phyloP scores from a whole-genome alignment of 2,329 filamentous ascomycete species.

The Dothiorella sarmentorum region DNA sequence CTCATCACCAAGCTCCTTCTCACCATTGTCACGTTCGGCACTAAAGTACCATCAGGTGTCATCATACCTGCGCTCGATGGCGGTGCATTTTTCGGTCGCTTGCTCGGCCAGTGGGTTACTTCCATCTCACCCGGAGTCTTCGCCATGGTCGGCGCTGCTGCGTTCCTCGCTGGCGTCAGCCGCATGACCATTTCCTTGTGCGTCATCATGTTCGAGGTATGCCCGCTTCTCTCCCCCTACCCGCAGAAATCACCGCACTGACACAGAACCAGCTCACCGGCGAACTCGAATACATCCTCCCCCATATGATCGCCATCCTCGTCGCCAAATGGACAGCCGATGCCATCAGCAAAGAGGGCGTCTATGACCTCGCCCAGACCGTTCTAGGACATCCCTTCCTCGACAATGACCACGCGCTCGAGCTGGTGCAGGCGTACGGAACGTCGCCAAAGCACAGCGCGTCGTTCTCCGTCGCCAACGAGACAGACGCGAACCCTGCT shows the following conservation, averaged over 20 bases:
- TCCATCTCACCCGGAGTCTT: slow-evolving; percentile 56
- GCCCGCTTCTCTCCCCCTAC: neutral
- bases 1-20: slow-evolving; percentile 54
- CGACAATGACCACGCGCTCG: slow-evolving; percentile 50
- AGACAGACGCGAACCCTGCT: neutral
- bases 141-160: slow-evolving; percentile 58
- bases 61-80: slow-evolving; percentile 59
- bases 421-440: slow-evolving; percentile 34
- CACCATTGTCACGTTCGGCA: slow-evolving; percentile 57
- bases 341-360: slow-evolving; percentile 49
- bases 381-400: slow-evolving; percentile 59
- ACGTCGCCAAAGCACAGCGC: neutral
- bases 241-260: neutral
- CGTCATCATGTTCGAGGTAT: slow-evolving; percentile 58
- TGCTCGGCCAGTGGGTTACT: slow-evolving; percentile 46
- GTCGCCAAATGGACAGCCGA: slow-evolving; percentile 60
- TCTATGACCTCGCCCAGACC: slow-evolving; percentile 59
- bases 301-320: slow-evolving; percentile 59
- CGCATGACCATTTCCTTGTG: slow-evolving; percentile 58
- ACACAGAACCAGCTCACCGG: slow-evolving; percentile 46
- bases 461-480: neutral
- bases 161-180: slow-evolving; percentile 57
- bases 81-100: slow-evolving; percentile 56
- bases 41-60: slow-evolving; percentile 59
- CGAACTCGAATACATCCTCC: slow-evolving; percentile 55